Conservation (phyloP, 139 green algal genomes). For the Picochlorum sp. region DNA sequence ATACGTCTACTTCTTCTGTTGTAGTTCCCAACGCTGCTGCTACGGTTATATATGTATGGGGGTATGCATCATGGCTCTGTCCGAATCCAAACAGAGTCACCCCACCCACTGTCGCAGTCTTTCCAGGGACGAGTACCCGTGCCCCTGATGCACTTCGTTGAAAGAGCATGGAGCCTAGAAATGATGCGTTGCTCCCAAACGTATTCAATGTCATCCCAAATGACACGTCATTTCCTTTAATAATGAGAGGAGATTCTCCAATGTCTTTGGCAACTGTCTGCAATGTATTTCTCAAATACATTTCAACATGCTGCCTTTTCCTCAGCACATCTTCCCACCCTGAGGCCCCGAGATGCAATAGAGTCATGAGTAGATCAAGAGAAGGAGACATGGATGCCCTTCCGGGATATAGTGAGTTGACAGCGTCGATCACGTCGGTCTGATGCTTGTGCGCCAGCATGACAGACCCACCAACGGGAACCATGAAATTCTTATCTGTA, state of each 20-base stretch:
- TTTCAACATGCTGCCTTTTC: conserved; percentile 57
- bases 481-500: conserved; percentile 97
- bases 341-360: conserved; percentile 73
- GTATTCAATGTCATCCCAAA: conserved; percentile 63
- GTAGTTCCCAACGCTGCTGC: conserved; percentile 74
- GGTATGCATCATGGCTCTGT: conserved; percentile 57
- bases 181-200: conserved; percentile 12
- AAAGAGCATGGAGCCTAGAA: conserved; percentile 81
- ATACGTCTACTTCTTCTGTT: conserved; percentile 56
- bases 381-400: conserved; percentile 62
- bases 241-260: conserved; percentile 67
- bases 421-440: conserved; percentile 13
- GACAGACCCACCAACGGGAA: conserved; percentile 79
- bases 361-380: conserved; percentile 88
- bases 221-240: conserved; percentile 84
- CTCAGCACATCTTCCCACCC: conserved; percentile 53
- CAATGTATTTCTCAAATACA: conserved; percentile 21
- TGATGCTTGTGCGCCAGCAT: conserved; percentile 29
- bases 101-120: conserved; percentile 55
- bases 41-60: conserved; percentile 70
- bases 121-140: conserved; percentile 55
- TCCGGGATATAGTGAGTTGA: conserved; percentile 64
- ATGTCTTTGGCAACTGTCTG: conserved; percentile 29
- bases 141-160: conserved; percentile 68
- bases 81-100: conserved; percentile 69